Base-by-base conservation (phyloP, 2,329 filamentous ascomycete genomes). In the Fusarium oligoseptatum region DNA sequence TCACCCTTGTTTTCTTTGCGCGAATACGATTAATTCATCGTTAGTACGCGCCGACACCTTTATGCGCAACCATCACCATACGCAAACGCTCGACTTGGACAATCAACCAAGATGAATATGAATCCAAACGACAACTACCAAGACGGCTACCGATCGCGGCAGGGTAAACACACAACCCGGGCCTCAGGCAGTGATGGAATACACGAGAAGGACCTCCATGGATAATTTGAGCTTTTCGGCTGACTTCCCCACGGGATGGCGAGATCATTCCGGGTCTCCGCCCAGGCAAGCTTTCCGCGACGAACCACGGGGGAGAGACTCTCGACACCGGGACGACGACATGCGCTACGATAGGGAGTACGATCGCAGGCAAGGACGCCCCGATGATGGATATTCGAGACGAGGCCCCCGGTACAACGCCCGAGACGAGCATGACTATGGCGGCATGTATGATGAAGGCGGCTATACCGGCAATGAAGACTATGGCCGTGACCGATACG, bases 101-200 rank as follows among this genome's bases (percentile, higher is more conserved):
- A 57, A 76, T 60, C 78, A 81, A 65, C 73, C 76, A 65, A 76
- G 63, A 41, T 34, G 32, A 77, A 74, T 58, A 69, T 76, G 66
- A 77, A 74, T 58, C 64, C 68, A 69, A 75, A 74, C 68, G 70
- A 79, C 60, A 68, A 75, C 70, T 68, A 63, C 70, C 71, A 79
- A 69, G 74, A 77, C 72, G 82, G 83, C 81, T 81, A 84, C 79
- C 85, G 82, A 82, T 83, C 84, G 83, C 84, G 85, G 84, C 86
- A 88, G 85, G 87, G 85, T 86, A 86, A 86, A 85, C 80, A 77
- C 80, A 81, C 74, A 80, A 78, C 81, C 81, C 80, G 81, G 76
- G 80, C 77, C 75, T 78, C 76, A 69, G 69, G 69, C 71, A 75
- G 73, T 77, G 55, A 71, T 73, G 74, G 67, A 75, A 67, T 43